phyloP scores from a whole-genome alignment of 139 green algal genomes.

The Nannochloris sp. region DNA sequence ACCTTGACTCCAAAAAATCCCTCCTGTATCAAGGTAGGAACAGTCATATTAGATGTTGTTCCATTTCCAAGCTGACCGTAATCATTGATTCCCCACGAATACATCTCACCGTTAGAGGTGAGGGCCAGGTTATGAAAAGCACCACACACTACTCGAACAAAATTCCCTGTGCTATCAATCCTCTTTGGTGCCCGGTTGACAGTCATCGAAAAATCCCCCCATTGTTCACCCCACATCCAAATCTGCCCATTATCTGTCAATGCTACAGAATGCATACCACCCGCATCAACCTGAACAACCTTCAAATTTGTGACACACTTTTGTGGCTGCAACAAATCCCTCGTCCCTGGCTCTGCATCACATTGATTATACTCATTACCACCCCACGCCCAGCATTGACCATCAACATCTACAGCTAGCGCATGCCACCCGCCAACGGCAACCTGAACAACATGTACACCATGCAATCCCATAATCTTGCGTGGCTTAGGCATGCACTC shows the following conservation, averaged over 20 bases:
- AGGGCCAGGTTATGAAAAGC: slow-evolving; percentile 85
- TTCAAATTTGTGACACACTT: slow-evolving; percentile 33
- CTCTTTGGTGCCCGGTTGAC: slow-evolving; percentile 30
- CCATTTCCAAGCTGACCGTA: slow-evolving; percentile 78
- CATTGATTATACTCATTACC: slow-evolving; percentile 93
- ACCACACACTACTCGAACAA: slow-evolving; percentile 61
- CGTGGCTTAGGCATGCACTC: slow-evolving; percentile 43
- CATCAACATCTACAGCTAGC: slow-evolving; percentile 51
- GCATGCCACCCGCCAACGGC: slow-evolving; percentile 89
- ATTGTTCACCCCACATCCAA: slow-evolving; percentile 32
- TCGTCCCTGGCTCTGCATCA: slow-evolving; percentile 21
- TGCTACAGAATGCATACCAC: slow-evolving; percentile 85
- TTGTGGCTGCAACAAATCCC: slow-evolving; percentile 49
- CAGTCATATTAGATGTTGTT: slow-evolving; percentile 56
- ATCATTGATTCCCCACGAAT: slow-evolving; percentile 70
- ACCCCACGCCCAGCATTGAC: slow-evolving; percentile 50
- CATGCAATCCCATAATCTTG: slow-evolving; percentile 47
- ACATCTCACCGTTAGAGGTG: slow-evolving; percentile 11
- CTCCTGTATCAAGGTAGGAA: slow-evolving; percentile 30
- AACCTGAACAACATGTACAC: slow-evolving; percentile 61
- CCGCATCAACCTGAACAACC: slow-evolving; percentile 65
- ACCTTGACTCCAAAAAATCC: slow-evolving; percentile 44
- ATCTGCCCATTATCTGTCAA: slow-evolving; percentile 69
- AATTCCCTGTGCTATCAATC: slow-evolving; percentile 34
- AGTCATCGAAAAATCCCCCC: slow-evolving; percentile 46